Base-by-base conservation (phyloP, 169 alveolate species). In the Cryptosporidium felis region DNA sequence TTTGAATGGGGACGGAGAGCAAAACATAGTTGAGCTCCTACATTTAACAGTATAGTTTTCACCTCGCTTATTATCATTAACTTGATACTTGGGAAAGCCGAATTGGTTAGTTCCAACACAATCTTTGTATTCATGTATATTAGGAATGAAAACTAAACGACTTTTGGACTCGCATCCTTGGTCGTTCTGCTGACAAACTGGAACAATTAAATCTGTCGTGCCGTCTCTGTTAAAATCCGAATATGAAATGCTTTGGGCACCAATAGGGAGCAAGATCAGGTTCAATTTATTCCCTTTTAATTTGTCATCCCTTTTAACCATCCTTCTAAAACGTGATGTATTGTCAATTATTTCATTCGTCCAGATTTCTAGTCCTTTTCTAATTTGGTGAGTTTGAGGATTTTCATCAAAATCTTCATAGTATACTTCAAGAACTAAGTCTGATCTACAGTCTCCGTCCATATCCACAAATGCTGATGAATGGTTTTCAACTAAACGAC, bases 391-490 rank as follows among this genome's bases (percentile, higher is more conserved):
- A 36, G 5, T 28, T 8, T 5, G 36, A 65, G 42, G 16, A 16
- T 40, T 62, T 36, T 66, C 80, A 45, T 44, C 21, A 34, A 67
- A 40, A 5, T 66, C 46, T 44, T 81, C 89, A 74, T 89, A 45
- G 45, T 89, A 65, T 9, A 92, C 89, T 34, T 90, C 90, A 41
- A 93, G 92, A 1, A 93, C 94, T 51, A 93, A 80, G 79, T 93
- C 96, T 1, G 96, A 81, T 60, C 95, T 92, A 62, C 95, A 92
- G 66, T 93, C 96, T 6, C 96, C 96, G 60, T 93, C 90, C 67
- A 93, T 89, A 80, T 93, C 96, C 45, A 93, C 94, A 56, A 93
- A 90, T 14, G 95, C 94, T 16, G 92, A 90, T 9, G 95, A 92
- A 80, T 93, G 95, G 4, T 40, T 36, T 32, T 49, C 56, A 74